Evolutionary conservation across 352 stramenopile species (phyloP).

Genomic region (Nothophytophthora sp.): DNA sequence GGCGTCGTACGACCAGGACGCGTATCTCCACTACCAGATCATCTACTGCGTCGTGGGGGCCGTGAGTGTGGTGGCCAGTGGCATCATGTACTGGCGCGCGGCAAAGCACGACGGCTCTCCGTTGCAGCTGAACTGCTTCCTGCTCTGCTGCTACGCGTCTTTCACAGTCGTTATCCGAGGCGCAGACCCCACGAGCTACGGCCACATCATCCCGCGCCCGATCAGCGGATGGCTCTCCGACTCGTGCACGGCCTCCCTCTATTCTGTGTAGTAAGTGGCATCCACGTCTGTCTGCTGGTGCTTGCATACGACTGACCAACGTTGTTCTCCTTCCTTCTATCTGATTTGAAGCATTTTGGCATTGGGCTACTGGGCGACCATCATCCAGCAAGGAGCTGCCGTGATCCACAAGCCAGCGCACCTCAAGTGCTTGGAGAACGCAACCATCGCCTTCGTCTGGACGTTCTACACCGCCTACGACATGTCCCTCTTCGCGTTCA

Average conservation of each 20-base stretch:
- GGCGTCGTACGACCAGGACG: constrained; percentile 27
- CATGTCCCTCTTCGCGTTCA: too few species aligned
- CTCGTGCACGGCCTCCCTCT: constrained; percentile 60
- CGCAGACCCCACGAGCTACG: constrained; percentile 56
- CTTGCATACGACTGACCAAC: background rate
- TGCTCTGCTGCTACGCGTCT: constrained; percentile 48
- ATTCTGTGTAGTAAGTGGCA: constrained; percentile 51
- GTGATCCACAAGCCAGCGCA: constrained; percentile 22
- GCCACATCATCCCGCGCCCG: constrained; percentile 40
- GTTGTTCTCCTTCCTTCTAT: background rate
- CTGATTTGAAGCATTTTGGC: constrained; percentile 62
- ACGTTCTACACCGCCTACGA: too few species aligned
- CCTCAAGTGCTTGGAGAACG: too few species aligned
- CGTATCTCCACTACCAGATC: constrained; percentile 41
- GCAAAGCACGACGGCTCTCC: constrained; percentile 34
- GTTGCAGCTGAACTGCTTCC: constrained; percentile 54
- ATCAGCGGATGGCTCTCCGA: constrained; percentile 49
- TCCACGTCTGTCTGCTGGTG: background rate
- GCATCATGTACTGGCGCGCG: constrained; percentile 48
- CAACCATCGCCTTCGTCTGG: too few species aligned
- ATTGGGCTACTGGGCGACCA: constrained; percentile 54
- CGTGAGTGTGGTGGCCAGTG: constrained; percentile 27
- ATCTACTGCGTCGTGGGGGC: constrained; percentile 45
- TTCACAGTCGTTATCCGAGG: constrained; percentile 57
- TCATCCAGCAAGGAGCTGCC: constrained; percentile 45